Evolutionary conservation across 2,329 filamentous ascomycete species (phyloP).

Genomic region (Cordyceps fumosorosea): DNA sequence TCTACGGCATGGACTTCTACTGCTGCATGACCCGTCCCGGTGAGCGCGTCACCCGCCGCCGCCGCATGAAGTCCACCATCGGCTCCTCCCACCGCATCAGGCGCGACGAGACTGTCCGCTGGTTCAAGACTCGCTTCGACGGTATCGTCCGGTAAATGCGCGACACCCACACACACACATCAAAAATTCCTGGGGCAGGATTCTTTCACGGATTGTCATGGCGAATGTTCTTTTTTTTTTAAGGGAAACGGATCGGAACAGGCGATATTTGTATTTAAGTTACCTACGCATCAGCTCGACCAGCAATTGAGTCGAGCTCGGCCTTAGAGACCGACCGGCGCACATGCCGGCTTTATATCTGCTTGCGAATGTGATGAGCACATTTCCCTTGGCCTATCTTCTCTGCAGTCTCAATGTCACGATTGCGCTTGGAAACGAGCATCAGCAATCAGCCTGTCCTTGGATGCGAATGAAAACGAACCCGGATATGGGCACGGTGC

Average conservation of each 20-base stretch:
- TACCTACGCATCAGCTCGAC: conserved; percentile 44
- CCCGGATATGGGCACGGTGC: too few relatives aligned
- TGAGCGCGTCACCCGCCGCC: conserved; percentile 94
- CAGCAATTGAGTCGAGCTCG: conserved; percentile 55
- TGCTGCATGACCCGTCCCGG: conserved; percentile 99
- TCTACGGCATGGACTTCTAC: conserved; percentile 99
- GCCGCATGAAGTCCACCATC: conserved; percentile 80
- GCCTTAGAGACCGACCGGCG: conserved; percentile 70
- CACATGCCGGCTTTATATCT: conserved; percentile 50
- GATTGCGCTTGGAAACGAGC: conserved; percentile 11
- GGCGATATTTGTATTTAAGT: conserved; percentile 35
- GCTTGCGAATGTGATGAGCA: conserved; percentile 32
- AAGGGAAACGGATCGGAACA: conserved; percentile 21
- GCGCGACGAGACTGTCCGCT: conserved; percentile 93
- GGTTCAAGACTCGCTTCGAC: conserved; percentile 89
- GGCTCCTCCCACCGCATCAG: conserved; percentile 88
- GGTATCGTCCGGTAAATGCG: conserved; percentile 91
- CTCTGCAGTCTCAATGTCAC: background rate
- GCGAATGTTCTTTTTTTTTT: conserved; percentile 30
- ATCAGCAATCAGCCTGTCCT: background rate
- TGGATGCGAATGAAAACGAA: background rate
- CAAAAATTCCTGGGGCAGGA: conserved; percentile 18
- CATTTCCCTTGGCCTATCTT: conserved; percentile 15
- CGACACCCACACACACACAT: background rate
- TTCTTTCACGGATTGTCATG: conserved; percentile 34